Evolutionary conservation across 345 rosid species (phyloP).

Genomic region (Arabis alpina): DNA sequence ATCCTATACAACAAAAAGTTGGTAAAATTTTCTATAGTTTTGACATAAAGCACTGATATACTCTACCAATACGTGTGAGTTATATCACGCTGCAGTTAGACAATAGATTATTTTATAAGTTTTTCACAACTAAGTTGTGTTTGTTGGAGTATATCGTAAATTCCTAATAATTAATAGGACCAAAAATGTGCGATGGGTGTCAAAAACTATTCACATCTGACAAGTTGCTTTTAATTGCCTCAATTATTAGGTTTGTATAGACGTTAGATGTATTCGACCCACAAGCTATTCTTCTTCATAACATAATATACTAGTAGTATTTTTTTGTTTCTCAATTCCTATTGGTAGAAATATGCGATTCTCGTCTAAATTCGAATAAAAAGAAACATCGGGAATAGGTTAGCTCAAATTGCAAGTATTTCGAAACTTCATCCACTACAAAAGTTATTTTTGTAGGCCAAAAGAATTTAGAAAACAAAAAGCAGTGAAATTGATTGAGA

Average conservation of each 20-base stretch:
- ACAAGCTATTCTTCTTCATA: slow-evolving; percentile 32
- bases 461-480: neutral
- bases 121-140: too few species aligned
- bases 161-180: slow-evolving; percentile 2
- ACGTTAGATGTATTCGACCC: slow-evolving; percentile 37
- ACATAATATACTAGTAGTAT: neutral
- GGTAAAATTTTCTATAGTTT: too few species aligned
- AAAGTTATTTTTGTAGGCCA: neutral
- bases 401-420: slow-evolving; percentile 4
- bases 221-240: slow-evolving; percentile 38
- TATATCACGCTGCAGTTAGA: too few species aligned
- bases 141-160: neutral
- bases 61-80: too few species aligned
- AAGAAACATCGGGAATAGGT: neutral
- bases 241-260: slow-evolving; percentile 35
- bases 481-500: neutral
- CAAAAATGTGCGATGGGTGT: neutral
- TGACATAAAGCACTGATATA: too few species aligned
- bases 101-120: too few species aligned
- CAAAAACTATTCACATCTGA: slow-evolving; percentile 38
- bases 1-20: too few species aligned
- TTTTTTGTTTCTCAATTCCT: neutral
- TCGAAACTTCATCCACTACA: neutral
- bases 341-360: slow-evolving; percentile 32
- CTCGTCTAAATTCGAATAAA: slow-evolving; percentile 1